A percentile compares a stretch with the other conserved stretches of the same genome.
Evolutionary conservation across 2,329 filamentous ascomycete genomes (phyloP).

Genomic region (Aspergillus spinulosporus): DNA sequence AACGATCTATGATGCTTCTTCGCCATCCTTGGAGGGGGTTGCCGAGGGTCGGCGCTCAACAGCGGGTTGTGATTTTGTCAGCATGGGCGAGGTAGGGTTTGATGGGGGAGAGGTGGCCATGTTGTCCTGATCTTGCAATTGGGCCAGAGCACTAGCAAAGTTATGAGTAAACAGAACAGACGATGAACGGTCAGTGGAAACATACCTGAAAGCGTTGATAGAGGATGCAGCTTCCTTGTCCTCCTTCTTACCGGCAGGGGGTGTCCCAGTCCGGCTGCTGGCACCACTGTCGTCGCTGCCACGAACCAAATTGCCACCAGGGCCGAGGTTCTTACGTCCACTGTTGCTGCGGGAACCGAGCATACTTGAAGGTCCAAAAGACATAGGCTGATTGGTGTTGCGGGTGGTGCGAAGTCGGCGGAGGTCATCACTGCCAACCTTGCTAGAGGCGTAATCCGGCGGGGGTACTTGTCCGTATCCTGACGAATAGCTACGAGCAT

Average conservation of each 20-base stretch:
- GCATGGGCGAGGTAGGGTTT: constrained; percentile 49
- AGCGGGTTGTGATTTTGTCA: constrained; percentile 49
- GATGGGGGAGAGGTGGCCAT: constrained; percentile 52
- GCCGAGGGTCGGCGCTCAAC: constrained; percentile 46
- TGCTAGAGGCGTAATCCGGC: constrained; percentile 70
- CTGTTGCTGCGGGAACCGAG: constrained; percentile 89
- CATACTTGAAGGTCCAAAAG: constrained; percentile 81
- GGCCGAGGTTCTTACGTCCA: constrained; percentile 70
- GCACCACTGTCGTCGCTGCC: constrained; percentile 80
- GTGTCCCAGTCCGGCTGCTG: constrained; percentile 87
- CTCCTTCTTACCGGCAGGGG: constrained; percentile 67
- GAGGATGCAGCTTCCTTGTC: constrained; percentile 65
- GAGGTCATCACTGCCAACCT: constrained; percentile 87
- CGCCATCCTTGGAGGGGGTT: constrained; percentile 42
- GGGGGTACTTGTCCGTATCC: constrained; percentile 69
- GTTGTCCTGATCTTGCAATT: constrained; percentile 48
- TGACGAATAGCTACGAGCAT: constrained; percentile 78
- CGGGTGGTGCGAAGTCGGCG: constrained; percentile 69
- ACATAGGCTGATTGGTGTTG: constrained; percentile 63
- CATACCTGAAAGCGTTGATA: constrained; percentile 93
- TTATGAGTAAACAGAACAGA: constrained; percentile 14
- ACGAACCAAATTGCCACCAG: constrained; percentile 69
- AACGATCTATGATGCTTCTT: constrained; percentile 42
- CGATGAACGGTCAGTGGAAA: constrained; percentile 13
- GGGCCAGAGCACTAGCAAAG: constrained; percentile 46